Conservation (phyloP, 1,284 basidiomycete species). For the Tylopilus sp. region DNA sequence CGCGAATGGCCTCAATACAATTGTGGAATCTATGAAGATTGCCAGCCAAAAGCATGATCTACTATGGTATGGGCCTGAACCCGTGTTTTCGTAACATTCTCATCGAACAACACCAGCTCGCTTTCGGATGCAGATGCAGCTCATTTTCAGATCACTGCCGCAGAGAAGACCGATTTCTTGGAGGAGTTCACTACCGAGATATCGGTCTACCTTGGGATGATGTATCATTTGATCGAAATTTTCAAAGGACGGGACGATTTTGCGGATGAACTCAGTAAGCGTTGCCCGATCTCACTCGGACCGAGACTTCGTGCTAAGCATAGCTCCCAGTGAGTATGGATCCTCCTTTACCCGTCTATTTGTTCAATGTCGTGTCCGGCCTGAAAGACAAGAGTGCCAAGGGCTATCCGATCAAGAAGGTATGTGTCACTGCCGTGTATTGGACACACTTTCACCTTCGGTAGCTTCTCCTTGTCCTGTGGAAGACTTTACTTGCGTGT, state of each 20-base stretch:
- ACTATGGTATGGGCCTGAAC: conserved; percentile 53
- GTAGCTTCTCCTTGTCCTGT: conserved; percentile 89
- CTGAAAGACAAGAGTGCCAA: conserved; percentile 93
- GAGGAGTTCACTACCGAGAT: conserved; percentile 90
- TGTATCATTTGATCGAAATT: conserved; percentile 92
- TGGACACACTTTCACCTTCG: conserved; percentile 3
- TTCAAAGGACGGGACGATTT: conserved; percentile 91
- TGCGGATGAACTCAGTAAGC: conserved; percentile 92
- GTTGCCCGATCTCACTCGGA: conserved; percentile 3
- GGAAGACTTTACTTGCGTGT: conserved; percentile 93
- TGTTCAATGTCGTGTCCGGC: conserved; percentile 86
- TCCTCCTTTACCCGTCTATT: conserved; percentile 89
- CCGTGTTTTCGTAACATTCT: background rate
- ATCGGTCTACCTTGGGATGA: conserved; percentile 87
- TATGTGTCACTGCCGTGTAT: conserved; percentile 28
- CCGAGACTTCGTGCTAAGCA: conserved; percentile 13
- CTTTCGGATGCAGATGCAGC: conserved; percentile 70
- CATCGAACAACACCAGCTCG: conserved; percentile 44
- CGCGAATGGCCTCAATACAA: conserved; percentile 81
- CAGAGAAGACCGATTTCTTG: conserved; percentile 74
- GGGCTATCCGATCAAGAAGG: conserved; percentile 96
- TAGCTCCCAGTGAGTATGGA: conserved; percentile 80
- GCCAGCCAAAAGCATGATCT: conserved; percentile 88
- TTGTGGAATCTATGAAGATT: conserved; percentile 88
- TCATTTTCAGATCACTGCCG: conserved; percentile 64